phyloP scores from a whole-genome alignment of 1,284 basidiomycete species.

The Apiotrichum veenhuisii region DNA sequence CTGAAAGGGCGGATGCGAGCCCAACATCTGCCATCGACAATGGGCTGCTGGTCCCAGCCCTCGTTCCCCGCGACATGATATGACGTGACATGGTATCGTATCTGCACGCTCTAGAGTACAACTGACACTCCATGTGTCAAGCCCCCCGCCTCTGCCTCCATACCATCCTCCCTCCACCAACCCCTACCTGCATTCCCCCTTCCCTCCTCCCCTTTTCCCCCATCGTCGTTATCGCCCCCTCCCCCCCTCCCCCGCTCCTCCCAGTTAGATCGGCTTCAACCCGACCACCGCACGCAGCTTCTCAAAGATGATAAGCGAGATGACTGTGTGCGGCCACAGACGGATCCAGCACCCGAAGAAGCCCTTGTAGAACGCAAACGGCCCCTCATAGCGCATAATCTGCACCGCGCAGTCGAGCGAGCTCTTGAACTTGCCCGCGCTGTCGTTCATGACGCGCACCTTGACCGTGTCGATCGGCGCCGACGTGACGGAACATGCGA shows the following conservation, averaged over 20 bases:
- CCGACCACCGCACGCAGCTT: slow-evolving; percentile 13
- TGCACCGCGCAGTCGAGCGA: slow-evolving; percentile 12
- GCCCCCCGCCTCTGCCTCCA: neutral
- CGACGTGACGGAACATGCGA: slow-evolving; percentile 13
- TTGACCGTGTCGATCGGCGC: slow-evolving; percentile 23
- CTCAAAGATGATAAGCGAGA: slow-evolving; percentile 17
- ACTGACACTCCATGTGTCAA: neutral
- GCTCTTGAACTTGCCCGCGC: slow-evolving; percentile 6
- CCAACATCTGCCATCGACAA: too few species aligned
- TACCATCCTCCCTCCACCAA: neutral
- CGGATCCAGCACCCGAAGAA: slow-evolving; percentile 23
- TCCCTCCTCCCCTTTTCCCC: too few species aligned
- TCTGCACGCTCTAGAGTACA: neutral
- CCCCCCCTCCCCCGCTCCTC: too few species aligned
- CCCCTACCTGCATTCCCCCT: neutral
- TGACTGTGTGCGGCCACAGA: slow-evolving; percentile 22
- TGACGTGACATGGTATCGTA: neutral
- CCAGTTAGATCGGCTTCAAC: slow-evolving; percentile 20
- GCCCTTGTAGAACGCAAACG: slow-evolving; percentile 22
- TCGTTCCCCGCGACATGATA: neutral
- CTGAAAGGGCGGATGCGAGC: too few species aligned
- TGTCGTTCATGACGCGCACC: slow-evolving; percentile 23
- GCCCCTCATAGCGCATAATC: slow-evolving; percentile 16
- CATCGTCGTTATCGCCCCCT: too few species aligned
- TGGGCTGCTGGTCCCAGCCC: too few species aligned